Percentiles rank a stretch among this genome's conserved stretches.
phyloP scores from a whole-genome alignment of 2,329 filamentous ascomycete species.

The Cladosporium phlei region DNA sequence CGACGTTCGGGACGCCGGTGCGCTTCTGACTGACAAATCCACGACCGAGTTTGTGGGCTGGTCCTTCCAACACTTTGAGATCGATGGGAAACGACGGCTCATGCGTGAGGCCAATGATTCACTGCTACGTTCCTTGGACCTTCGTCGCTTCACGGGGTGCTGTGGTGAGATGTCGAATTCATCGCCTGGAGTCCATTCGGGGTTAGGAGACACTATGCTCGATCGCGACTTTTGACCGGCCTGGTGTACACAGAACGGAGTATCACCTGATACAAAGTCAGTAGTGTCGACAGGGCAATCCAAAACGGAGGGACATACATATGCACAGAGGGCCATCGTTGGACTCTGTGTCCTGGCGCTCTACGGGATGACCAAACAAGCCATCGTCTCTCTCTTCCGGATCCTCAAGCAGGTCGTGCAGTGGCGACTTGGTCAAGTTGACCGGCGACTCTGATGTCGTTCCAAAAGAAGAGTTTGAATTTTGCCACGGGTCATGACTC shows the following conservation, averaged over 20 bases:
- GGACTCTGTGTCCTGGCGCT: constrained; percentile 28
- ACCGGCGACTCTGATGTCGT: constrained; percentile 57
- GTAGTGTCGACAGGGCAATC: constrained; percentile 2
- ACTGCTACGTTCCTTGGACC: constrained; percentile 33
- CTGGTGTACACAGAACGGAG: constrained; percentile 53
- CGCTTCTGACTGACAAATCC: constrained; percentile 28
- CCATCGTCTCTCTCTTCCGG: constrained; percentile 65
- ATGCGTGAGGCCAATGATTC: constrained; percentile 19
- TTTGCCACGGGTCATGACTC: constrained; percentile 62
- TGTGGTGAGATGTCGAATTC: constrained; percentile 51
- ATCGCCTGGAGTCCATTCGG: constrained; percentile 35
- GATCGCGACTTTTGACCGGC: not conserved
- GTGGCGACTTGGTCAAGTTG: constrained; percentile 55
- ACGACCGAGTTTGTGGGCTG: constrained; percentile 31
- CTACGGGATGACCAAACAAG: constrained; percentile 32
- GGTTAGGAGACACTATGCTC: constrained; percentile 7
- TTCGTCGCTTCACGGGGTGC: constrained; percentile 52
- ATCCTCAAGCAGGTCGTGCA: constrained; percentile 84
- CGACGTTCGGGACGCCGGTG: constrained; percentile 44
- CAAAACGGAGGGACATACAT: constrained; percentile 55
- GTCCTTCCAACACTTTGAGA: constrained; percentile 52
- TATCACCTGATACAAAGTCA: constrained; percentile 52
- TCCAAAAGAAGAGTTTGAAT: constrained; percentile 74
- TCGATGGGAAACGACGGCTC: constrained; percentile 34
- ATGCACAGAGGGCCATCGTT: constrained; percentile 58